phyloP scores from a whole-genome alignment of 441 rosid species.

The Iberis amara region DNA sequence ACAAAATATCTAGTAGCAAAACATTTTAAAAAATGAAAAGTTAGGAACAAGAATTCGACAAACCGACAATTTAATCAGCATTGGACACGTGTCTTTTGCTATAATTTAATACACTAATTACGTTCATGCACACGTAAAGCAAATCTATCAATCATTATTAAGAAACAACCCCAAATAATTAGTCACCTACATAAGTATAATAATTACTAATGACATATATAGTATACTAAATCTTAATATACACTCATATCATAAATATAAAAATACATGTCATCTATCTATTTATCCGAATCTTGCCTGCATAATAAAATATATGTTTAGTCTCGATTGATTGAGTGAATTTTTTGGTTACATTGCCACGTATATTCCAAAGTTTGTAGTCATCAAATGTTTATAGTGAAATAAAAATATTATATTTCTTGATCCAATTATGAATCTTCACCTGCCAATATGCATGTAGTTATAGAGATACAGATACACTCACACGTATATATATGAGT shows the following conservation, averaged over 20 bases:
- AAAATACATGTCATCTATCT: not conserved
- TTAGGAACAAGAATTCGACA: slow-evolving; percentile 34
- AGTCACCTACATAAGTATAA: slow-evolving; percentile 16
- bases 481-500: no score
- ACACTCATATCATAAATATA: not conserved
- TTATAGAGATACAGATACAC: no score
- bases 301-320: not conserved
- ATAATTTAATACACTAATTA: slow-evolving; percentile 30
- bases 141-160: slow-evolving; percentile 40
- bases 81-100: slow-evolving; percentile 44
- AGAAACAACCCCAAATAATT: slow-evolving; percentile 30
- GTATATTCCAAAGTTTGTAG: slow-evolving; percentile 1
- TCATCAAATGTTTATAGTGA: not conserved
- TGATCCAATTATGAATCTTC: no score
- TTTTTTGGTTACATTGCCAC: slow-evolving; percentile 2
- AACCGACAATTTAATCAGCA: slow-evolving; percentile 53
- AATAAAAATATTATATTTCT: no score
- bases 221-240: slow-evolving; percentile 14
- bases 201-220: slow-evolving; percentile 3
- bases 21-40: not conserved
- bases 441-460: no score
- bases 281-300: slow-evolving; percentile 4
- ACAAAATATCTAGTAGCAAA: not conserved
- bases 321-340: not conserved
- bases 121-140: slow-evolving; percentile 52